Conservation (phyloP, 176 grass and related monocot species). For the Oryza glumipatula region DNA sequence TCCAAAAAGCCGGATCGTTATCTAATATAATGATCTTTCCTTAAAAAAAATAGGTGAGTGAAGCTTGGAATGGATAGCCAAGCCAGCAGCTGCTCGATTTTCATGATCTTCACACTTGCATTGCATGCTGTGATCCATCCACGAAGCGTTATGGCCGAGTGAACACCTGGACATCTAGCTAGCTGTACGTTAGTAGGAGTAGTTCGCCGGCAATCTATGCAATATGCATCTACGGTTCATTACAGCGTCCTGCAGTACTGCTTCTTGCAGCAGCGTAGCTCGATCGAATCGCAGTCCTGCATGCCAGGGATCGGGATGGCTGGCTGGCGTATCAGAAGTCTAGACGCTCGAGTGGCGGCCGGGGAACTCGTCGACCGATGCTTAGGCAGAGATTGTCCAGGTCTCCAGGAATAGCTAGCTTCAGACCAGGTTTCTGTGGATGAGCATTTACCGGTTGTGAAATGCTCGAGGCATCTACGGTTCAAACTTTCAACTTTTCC, state of each 20-base stretch:
- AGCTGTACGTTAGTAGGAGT: background rate
- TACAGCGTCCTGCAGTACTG: conserved; percentile 23
- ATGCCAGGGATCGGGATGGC: background rate
- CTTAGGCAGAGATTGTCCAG: conserved; percentile 20
- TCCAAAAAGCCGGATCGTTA: no score
- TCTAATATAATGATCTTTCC: no score
- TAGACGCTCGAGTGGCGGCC: conserved; percentile 4
- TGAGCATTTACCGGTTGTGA: background rate
- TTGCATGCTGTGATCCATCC: conserved; percentile 48
- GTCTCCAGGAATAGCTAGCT: conserved; percentile 20
- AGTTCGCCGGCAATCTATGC: conserved; percentile 17
- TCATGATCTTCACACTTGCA: background rate
- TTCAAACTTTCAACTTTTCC: no score
- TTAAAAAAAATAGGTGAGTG: background rate
- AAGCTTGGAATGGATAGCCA: background rate
- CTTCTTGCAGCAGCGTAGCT: conserved; percentile 16
- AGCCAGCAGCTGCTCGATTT: background rate
- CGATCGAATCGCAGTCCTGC: background rate
- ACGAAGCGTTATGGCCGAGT: background rate
- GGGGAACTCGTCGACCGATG: conserved; percentile 32
- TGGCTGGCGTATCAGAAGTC: background rate
- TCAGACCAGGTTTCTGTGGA: conserved; percentile 1
- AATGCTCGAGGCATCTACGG: background rate
- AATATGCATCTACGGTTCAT: conserved; percentile 26
- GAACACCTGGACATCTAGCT: conserved; percentile 47